These are phyloP conservation scores for Cryphonectria carpinicola DNA, from an alignment of 2,329 filamentous ascomycete species.

Conservation along the genomic window DNA sequence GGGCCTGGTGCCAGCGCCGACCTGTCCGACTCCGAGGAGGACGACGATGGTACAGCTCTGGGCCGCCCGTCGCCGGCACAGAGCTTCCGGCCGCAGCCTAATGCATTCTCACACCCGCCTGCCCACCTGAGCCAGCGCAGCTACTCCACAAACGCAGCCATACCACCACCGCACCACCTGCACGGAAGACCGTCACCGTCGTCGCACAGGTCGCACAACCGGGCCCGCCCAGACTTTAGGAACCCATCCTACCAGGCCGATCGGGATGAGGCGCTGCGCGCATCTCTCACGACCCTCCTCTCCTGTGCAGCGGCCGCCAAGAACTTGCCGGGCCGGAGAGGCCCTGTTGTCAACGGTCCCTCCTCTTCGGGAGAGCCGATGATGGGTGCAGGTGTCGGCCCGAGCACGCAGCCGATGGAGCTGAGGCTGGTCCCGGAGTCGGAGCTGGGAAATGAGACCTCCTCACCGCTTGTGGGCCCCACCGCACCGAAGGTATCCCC, in stretches of 20 bases:
- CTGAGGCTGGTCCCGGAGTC: slow-evolving; percentile 64
- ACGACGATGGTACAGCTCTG: slow-evolving; percentile 83
- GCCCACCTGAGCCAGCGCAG: slow-evolving; percentile 51
- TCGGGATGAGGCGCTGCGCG: slow-evolving; percentile 89
- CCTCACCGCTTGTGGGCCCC: slow-evolving; percentile 31
- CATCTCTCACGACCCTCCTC: slow-evolving; percentile 90
- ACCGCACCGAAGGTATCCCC: slow-evolving; percentile 31
- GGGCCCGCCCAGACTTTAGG: slow-evolving; percentile 63
- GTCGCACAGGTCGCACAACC: slow-evolving; percentile 53
- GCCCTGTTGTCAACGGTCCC: slow-evolving; percentile 42
- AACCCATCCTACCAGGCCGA: slow-evolving; percentile 80
- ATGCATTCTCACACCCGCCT: slow-evolving; percentile 87
- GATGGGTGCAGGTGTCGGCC: slow-evolving; percentile 45
- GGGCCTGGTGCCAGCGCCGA: slow-evolving; percentile 44
- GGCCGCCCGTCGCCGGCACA: slow-evolving; percentile 60
- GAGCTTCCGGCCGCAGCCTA: slow-evolving; percentile 83
- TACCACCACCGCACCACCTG: slow-evolving; percentile 48
- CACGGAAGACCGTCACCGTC: slow-evolving; percentile 39
- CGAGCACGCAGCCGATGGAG: slow-evolving; percentile 59
- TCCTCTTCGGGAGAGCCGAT: slow-evolving; percentile 36
- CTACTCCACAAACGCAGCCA: slow-evolving; percentile 54
- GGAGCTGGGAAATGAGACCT: slow-evolving; percentile 53
- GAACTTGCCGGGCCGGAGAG: slow-evolving; percentile 70
- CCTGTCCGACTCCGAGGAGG: slow-evolving; percentile 50
- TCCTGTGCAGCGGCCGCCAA: slow-evolving; percentile 93